Conservation (phyloP, 768 basidiomycete species). For the Leccinum sublutescens region DNA sequence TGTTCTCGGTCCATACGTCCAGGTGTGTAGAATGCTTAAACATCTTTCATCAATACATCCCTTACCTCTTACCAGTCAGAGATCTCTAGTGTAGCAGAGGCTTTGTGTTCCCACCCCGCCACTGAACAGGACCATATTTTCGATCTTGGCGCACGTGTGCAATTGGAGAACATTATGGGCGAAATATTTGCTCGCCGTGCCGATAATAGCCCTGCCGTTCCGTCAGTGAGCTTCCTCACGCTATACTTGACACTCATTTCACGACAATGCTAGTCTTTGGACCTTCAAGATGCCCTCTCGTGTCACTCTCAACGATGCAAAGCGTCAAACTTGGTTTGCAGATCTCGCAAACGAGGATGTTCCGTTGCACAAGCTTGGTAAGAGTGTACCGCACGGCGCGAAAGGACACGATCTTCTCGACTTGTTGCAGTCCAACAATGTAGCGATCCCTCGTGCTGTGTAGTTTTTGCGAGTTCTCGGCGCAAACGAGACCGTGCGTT, state of each 20-base stretch:
- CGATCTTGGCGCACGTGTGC: slow-evolving; percentile 49
- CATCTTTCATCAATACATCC: neutral
- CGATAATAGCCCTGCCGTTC: slow-evolving; percentile 54
- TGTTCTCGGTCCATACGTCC: slow-evolving; percentile 48
- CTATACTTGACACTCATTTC: neutral
- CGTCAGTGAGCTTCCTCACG: slow-evolving; percentile 45
- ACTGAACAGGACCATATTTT: slow-evolving; percentile 45
- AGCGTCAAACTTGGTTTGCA: slow-evolving; percentile 76
- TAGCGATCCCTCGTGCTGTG: slow-evolving; percentile 77
- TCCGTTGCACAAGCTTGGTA: slow-evolving; percentile 76
- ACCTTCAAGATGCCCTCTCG: slow-evolving; percentile 80
- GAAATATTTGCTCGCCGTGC: slow-evolving; percentile 67
- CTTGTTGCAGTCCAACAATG: slow-evolving; percentile 69
- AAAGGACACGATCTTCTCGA: slow-evolving; percentile 85
- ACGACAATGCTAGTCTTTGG: slow-evolving; percentile 38
- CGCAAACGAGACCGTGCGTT: slow-evolving; percentile 74
- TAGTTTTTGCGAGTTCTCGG: slow-evolving; percentile 89
- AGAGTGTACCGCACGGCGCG: slow-evolving; percentile 82
- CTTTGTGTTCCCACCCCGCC: slow-evolving; percentile 13
- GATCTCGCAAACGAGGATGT: slow-evolving; percentile 81
- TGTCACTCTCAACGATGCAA: slow-evolving; percentile 76
- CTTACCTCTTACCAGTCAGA: slow-evolving; percentile 24
- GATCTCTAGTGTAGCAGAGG: slow-evolving; percentile 13
- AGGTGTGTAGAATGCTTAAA: slow-evolving; percentile 42
- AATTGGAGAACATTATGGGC: slow-evolving; percentile 73